Percentiles rank a stretch among this genome's conserved stretches.
Conservation (phyloP, 805 yeast genomes). For the Sporopachydermia lactativora region DNA sequence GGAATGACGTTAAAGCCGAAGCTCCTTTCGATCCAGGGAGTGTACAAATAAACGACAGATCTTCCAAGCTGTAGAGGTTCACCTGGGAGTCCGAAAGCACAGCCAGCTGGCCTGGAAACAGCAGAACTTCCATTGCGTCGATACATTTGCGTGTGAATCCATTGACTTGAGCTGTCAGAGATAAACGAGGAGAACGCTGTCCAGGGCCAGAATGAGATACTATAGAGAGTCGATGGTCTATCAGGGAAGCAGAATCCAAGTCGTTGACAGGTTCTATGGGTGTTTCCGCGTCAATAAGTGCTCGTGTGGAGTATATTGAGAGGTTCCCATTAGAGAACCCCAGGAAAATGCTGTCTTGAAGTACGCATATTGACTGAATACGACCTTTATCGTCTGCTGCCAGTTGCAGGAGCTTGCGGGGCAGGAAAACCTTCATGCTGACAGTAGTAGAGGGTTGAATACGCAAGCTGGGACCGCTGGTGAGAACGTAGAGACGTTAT, state of each 20-base stretch:
- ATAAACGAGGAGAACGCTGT: no score
- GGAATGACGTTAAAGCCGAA: neutral
- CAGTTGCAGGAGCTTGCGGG: neutral
- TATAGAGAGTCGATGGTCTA: no score
- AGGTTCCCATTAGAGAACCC: neutral
- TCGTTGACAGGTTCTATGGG: no score
- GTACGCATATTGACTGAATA: neutral
- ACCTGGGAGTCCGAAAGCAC: neutral
- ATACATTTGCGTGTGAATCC: neutral
- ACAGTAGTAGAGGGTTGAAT: no score
- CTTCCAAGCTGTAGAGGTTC: neutral
- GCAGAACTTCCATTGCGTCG: neutral
- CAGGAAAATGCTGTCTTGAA: neutral
- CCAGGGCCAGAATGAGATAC: no score
- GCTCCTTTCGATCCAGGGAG: neutral
- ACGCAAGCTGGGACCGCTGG: no score
- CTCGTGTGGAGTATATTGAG: neutral
- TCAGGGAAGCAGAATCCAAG: no score
- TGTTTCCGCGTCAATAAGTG: no score
- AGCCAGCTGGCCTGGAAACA: neutral
- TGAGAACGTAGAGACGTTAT: no score
- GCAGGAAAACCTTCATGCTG: neutral
- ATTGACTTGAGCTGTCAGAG: no score
- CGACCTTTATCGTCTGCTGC: neutral
- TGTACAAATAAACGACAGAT: neutral